phyloP scores from a whole-genome alignment of 2,329 filamentous ascomycete species.

The Pseudogymnoascus sp. region DNA sequence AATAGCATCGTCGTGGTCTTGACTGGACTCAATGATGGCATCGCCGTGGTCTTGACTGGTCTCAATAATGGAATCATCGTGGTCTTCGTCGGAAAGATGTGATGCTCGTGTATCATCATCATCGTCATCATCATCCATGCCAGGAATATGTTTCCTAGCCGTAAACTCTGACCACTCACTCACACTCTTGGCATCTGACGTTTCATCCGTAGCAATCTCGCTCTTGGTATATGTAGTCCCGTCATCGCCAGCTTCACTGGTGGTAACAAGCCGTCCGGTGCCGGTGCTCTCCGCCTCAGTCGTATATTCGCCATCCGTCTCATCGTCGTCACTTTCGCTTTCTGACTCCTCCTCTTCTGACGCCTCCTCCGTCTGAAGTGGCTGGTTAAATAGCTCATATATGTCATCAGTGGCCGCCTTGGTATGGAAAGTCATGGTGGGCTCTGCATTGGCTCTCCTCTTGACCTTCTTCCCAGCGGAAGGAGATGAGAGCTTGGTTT shows the following conservation, averaged over 20 bases:
- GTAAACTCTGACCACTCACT: slow-evolving; percentile 89
- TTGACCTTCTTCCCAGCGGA: slow-evolving; percentile 75
- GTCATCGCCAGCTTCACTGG: slow-evolving; percentile 56
- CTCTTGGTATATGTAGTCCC: slow-evolving; percentile 30
- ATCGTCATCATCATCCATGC: slow-evolving; percentile 31
- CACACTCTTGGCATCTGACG: slow-evolving; percentile 51
- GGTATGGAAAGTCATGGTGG: slow-evolving; percentile 98
- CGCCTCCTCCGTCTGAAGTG: slow-evolving; percentile 39
- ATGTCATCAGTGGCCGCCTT: slow-evolving; percentile 94
- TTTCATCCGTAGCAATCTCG: slow-evolving; percentile 38
- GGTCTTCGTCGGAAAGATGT: slow-evolving; percentile 32
- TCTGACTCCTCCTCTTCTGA: slow-evolving; percentile 35
- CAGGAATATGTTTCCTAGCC: slow-evolving; percentile 59
- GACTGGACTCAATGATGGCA: not conserved
- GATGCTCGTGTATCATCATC: slow-evolving; percentile 30
- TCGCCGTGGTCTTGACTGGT: not conserved
- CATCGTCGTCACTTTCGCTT: slow-evolving; percentile 49
- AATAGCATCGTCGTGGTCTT: not conserved
- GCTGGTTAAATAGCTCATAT: slow-evolving; percentile 93
- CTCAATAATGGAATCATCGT: slow-evolving; percentile 24
- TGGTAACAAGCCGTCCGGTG: slow-evolving; percentile 60
- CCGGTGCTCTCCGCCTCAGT: slow-evolving; percentile 78
- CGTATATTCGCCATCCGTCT: slow-evolving; percentile 64
- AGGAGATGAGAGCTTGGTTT: slow-evolving; percentile 86
- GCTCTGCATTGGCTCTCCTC: slow-evolving; percentile 60